Evolutionary conservation across 345 rosid genomes (phyloP).

Genomic region (Heritiera littoralis): DNA sequence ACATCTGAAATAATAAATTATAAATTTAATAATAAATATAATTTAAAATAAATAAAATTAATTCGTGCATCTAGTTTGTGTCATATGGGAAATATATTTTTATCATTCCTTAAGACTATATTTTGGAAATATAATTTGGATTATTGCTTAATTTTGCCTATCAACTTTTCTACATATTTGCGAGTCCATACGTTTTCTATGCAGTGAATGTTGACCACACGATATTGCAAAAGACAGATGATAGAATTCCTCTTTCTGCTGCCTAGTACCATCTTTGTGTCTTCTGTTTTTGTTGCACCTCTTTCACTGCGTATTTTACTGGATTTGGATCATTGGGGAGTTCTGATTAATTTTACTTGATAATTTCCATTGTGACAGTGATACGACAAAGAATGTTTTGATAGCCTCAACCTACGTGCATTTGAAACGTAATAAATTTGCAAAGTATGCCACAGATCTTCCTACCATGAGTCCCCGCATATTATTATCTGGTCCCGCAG

Average conservation of each 20-base stretch:
- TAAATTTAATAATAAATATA: too few species aligned
- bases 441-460: conserved; percentile 71
- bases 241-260: neutral
- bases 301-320: neutral
- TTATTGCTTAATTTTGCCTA: neutral
- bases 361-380: conserved; percentile 50
- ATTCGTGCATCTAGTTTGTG: neutral
- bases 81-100: neutral
- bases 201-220: neutral
- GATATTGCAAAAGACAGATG: neutral
- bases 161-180: neutral
- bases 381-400: conserved; percentile 84
- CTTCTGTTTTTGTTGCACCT: neutral
- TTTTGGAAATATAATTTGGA: neutral
- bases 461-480: conserved; percentile 81
- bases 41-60: neutral
- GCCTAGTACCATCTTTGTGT: neutral
- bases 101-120: neutral
- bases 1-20: too few species aligned
- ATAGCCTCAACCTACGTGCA: conserved; percentile 70
- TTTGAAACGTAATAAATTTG: conserved; percentile 72
- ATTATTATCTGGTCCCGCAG: conserved; percentile 94
- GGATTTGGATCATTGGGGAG: neutral
- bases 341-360: conserved; percentile 11
- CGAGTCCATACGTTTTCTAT: neutral